Evolutionary conservation across 169 alveolate genomes (phyloP), one percentile per base, ranked within the genome.

Genomic region (Cryptosporidium andersoni): DNA sequence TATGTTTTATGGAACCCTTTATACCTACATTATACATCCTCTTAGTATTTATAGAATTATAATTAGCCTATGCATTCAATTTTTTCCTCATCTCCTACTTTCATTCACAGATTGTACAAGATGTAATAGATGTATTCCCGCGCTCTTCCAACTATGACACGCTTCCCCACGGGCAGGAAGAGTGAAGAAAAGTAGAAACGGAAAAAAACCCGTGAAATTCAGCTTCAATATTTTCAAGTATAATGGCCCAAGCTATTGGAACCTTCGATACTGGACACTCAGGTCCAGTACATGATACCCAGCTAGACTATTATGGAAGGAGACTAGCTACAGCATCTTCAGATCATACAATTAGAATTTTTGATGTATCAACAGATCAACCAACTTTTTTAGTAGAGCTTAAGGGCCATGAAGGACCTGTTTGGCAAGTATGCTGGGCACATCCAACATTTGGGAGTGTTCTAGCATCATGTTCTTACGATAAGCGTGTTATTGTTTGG

Each of bases 381-480:
- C 88, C 92, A 25, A 82, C 81, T 36, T 65, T 89, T 66, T 67
- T 88, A 43, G 89, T 81, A 56, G 89, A 89, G 40, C 64, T 81
- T 36, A 66, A 64, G 56, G 93, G 95, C 11, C 97, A 95, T 80
- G 82, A 65, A 64, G 96, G 97, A 11, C 96, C 97, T 3, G 95
- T 94, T 48, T 94, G 96, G 96, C 90, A 93, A 89, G 91, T 94
- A 34, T 66, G 94, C 47, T 96, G 97, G 98, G 94, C 97, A 43
- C 97, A 95, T 82, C 98, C 98, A 14, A 92, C 90, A 66, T 95
- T 80, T 66, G 97, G 96, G 9, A 91, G 89, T 48, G 58, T 94
- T 6, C 65, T 96, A 48, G 98, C 96, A 7, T 89, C 97, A 8
- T 93, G 96, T 62, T 93, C 96, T 40, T 93, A 90, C 80, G 98